These are phyloP conservation scores for Solanum piurae DNA, from an alignment of 257 asterid species.

Conservation along the genomic window DNA sequence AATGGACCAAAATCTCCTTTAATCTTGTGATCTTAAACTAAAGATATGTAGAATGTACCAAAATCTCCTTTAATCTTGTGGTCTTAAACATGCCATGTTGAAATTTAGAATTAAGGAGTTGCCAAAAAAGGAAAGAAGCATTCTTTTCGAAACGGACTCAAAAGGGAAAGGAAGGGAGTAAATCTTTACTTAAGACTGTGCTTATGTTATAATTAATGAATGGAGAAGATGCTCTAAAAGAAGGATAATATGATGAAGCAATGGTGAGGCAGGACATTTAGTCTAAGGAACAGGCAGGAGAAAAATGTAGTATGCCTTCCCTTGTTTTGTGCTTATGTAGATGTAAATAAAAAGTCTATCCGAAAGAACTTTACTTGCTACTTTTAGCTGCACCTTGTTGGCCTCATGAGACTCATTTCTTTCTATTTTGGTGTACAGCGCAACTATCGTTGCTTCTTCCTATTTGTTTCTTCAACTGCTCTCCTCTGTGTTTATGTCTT, in stretches of 20 bases:
- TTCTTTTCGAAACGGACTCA: not conserved
- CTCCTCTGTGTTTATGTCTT: constrained; percentile 51
- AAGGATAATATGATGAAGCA: not conserved
- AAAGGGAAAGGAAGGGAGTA: not conserved
- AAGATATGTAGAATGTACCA: not conserved
- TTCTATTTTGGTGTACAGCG: constrained; percentile 37
- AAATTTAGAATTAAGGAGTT: not conserved
- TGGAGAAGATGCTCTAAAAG: not conserved
- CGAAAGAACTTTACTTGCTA: not conserved
- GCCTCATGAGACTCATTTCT: not conserved
- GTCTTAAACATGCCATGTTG: not conserved
- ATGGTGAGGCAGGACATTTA: not conserved
- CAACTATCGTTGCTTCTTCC: constrained; percentile 67
- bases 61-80: not conserved
- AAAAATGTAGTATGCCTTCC: not conserved
- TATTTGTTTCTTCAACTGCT: constrained; percentile 53
- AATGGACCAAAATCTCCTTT: not conserved
- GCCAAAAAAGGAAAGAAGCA: not conserved
- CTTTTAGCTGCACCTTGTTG: not conserved
- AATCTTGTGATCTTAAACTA: not conserved
- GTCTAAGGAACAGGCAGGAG: not conserved
- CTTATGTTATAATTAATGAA: not conserved
- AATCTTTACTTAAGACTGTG: not conserved
- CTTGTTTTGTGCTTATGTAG: not conserved
- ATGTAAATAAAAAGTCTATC: not conserved